phyloP scores from a whole-genome alignment of 1,139 yeast species.

The Williopsis jadinii region DNA sequence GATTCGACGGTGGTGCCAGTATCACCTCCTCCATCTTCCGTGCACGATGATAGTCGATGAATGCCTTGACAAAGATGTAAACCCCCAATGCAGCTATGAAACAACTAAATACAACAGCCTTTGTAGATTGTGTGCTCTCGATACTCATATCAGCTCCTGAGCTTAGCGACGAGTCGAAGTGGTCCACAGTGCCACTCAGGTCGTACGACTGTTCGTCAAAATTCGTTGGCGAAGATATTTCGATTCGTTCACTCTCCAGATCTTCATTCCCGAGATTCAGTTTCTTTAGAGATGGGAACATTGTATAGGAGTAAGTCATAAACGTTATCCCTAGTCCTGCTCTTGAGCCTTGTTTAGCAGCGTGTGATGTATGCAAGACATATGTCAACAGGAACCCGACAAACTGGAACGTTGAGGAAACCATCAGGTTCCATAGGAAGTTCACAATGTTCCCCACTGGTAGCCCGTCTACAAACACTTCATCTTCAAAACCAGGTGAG shows the following conservation, averaged over 20 bases:
- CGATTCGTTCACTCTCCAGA: conserved; percentile 31
- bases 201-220: conserved; percentile 37
- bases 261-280: conserved; percentile 25
- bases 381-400: conserved; percentile 90
- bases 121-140: conserved; percentile 28
- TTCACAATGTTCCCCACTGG: conserved; percentile 93
- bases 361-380: conserved; percentile 90
- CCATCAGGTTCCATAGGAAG: conserved; percentile 84
- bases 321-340: conserved; percentile 89
- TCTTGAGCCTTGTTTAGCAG: conserved; percentile 93
- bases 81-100: conserved; percentile 63
- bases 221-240: conserved; percentile 50
- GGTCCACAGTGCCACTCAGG: conserved; percentile 40
- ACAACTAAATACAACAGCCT: conserved; percentile 34
- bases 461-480: conserved; percentile 87
- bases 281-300: conserved; percentile 41
- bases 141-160: conserved; percentile 29
- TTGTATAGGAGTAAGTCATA: conserved; percentile 65
- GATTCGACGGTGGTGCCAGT: conserved; percentile 36
- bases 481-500: conserved; percentile 78
- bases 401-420: conserved; percentile 85
- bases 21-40: conserved; percentile 66
- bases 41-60: conserved; percentile 69
- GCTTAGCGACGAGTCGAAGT: conserved; percentile 36
- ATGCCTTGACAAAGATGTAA: conserved; percentile 56